phyloP scores from a whole-genome alignment of 148 eudicot genomes.

The Vaccinium darrowii region DNA sequence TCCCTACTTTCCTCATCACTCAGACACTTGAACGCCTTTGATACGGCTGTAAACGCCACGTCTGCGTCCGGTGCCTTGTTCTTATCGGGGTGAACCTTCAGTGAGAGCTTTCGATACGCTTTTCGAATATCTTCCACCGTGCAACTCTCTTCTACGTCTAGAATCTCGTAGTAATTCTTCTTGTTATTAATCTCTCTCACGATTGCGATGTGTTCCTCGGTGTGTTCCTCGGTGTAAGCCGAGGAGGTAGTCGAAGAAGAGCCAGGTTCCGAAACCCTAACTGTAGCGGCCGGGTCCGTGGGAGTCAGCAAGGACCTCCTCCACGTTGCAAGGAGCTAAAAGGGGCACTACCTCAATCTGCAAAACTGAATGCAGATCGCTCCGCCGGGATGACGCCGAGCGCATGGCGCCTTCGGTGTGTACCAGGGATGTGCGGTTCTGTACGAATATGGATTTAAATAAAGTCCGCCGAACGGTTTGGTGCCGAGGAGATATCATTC shows the following conservation, averaged over 20 bases:
- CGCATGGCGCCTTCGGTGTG: too few species aligned
- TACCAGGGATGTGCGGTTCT: too few species aligned
- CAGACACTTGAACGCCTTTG: conserved; percentile 54
- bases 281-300: too few species aligned
- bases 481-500: too few species aligned
- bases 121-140: conserved; percentile 48
- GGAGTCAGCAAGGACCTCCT: too few species aligned
- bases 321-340: too few species aligned
- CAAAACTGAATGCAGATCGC: too few species aligned
- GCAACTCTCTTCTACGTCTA: conserved; percentile 42
- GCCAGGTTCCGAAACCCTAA: conserved; percentile 8
- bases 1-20: conserved; percentile 41
- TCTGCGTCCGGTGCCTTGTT: conserved; percentile 54
- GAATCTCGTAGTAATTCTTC: conserved; percentile 52
- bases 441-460: too few species aligned
- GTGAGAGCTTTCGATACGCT: conserved; percentile 47
- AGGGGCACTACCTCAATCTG: too few species aligned
- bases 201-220: conserved; percentile 40
- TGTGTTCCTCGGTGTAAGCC: too few species aligned
- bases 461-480: too few species aligned
- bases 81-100: conserved; percentile 63
- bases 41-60: conserved; percentile 47
- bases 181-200: conserved; percentile 50
- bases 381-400: too few species aligned
- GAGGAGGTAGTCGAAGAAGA: neutral